phyloP scores from a whole-genome alignment of 306 rosid species.

The Myrica gale region DNA sequence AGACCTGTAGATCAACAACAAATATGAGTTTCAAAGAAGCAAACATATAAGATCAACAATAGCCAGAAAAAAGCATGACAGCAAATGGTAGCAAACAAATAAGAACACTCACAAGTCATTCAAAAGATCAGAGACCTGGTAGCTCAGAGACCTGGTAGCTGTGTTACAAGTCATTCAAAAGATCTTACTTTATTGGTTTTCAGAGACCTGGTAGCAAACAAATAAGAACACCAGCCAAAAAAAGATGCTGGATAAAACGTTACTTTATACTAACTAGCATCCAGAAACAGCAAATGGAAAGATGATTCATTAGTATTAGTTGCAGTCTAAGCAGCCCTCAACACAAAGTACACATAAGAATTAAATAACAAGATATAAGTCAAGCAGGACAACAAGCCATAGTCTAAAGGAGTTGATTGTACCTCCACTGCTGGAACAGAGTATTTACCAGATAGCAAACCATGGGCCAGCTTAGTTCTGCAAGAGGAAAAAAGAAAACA shows the following conservation, averaged over 20 bases:
- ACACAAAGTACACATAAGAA: neutral
- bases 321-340: neutral
- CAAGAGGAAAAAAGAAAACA: slow-evolving; percentile 12
- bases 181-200: neutral
- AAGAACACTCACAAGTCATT: neutral
- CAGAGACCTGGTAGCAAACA: no score
- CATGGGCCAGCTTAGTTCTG: slow-evolving; percentile 82
- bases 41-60: neutral
- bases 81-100: neutral
- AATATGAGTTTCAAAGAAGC: neutral
- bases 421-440: slow-evolving; percentile 70
- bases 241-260: neutral
- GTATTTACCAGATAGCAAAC: slow-evolving; percentile 82
- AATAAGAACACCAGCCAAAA: no score
- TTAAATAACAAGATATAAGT: slow-evolving; percentile 8
- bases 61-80: neutral
- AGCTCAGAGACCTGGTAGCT: no score
- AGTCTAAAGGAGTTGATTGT: slow-evolving; percentile 20
- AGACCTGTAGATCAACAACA: neutral
- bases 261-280: neutral
- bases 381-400: slow-evolving; percentile 13
- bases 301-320: neutral
- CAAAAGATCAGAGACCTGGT: neutral
- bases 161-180: neutral
- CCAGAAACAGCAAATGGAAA: slow-evolving; percentile 1